Evolutionary conservation across 371 early-diverging fungal genomes (phyloP), one percentile per base, ranked within the genome.

Genomic region (Mucor velutinosus): DNA sequence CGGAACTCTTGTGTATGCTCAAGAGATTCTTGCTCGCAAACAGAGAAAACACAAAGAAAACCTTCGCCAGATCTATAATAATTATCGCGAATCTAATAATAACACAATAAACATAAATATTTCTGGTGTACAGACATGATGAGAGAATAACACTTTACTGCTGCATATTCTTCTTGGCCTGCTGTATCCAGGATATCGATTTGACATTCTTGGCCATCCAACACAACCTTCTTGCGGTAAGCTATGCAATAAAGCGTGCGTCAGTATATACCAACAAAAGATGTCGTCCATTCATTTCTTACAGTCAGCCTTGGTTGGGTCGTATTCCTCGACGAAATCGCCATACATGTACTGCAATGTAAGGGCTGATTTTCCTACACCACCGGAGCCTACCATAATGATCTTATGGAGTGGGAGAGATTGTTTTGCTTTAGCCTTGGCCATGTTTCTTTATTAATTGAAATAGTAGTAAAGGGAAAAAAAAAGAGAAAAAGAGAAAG

Each of bases 121-220:
- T 14, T 39, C 25, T 32, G 35, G 21, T 30, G 17, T 30, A 58
- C 15, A 59, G 39, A 64, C 32, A 15, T 41, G 23, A 25, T 25
- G 33, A 43, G 14, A 19, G 12, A 15, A 15, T 25, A 53, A 53
- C 23, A 53, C 60, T 17, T 74, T 86, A 91, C 89, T 35, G 92
- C 92, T 65, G 88, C 87, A 76, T 90, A 91, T 79, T 95, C 96
- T 83, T 96, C 95, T 72, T 96, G 95, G 6, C 97, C 95, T 53
- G 97, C 97, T 29, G 97, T 96, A 81, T 96, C 97, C 60, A 96
- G 83, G 64, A 96, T 94, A 79, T 96, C 95, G 69, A 96, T 90
- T 70, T 92, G 92, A 65, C 92, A 93, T 64, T 94, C 95, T 58
- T 86, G 80, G 14, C 80, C 83, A 70, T 90, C 91, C 49, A 88